Evolutionary conservation across 148 eudicot species (phyloP), one percentile per base, ranked within the genome.

Genomic region (Silene uniflora): DNA sequence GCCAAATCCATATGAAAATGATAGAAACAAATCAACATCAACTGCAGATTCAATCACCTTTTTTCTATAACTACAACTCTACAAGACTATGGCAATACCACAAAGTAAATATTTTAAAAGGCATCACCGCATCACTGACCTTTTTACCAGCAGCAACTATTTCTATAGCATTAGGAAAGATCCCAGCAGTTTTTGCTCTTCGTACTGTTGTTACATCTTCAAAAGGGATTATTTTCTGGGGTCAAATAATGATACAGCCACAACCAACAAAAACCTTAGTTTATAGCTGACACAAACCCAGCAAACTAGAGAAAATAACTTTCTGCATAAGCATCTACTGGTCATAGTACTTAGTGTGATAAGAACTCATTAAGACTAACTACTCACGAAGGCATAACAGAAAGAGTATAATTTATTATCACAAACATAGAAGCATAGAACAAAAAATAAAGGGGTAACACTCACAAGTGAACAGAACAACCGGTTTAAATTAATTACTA

Each of bases 101-200:
- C 65, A 77, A 71, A 71, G 82, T 21, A 62, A 70, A 67, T 23
- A 61, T 19, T 3, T 52, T 14, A 19, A 62, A 76, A 29, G 23
- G 49, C 60, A 65, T 35, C 14, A 67, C 56, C 39, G 49, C 60
- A 65, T 35, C 14, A 67, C 56, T 47, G 78, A 92, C 99, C 96
- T 87, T 95, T 83, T 86, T 92, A 49, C 75, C 93, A 47, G 85
- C 87, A 71, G 94, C 91, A 19, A 75, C 81, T 65, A 95, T 87
- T 85, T 95, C 99, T 80, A 95, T 90, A 64, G 99, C 99, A 84
- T 96, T 95, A 18, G 99, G 97, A 81, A 95, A 95, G 73, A 95
- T 85, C 52, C 91, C 99, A 47, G 96, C 99, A 18, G 96, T 88
- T 80, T 90, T 95, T 35, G 99, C 99, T 89, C 96, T 90, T 78